A percentile compares a stretch with the other conserved stretches of the same genome.
Conservation (phyloP, 176 grass and related monocot species). For the Thinopyrum elongatum region DNA sequence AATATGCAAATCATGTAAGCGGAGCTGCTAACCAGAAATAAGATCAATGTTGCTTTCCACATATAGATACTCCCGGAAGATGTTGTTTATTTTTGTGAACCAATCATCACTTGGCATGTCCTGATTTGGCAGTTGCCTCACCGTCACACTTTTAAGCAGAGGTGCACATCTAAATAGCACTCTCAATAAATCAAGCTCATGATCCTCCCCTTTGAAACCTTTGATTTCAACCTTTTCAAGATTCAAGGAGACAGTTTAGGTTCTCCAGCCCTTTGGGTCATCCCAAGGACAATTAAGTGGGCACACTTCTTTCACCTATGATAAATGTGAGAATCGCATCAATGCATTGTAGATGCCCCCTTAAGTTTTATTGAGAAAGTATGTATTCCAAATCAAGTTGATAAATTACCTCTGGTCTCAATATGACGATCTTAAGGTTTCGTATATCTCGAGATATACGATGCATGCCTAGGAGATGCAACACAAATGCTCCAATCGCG, state of each 20-base stretch:
- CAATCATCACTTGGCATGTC: not conserved
- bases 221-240: not conserved
- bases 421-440: too few species aligned
- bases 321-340: not conserved
- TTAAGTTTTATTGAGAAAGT: too few species aligned
- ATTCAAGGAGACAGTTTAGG: not conserved
- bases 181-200: not conserved
- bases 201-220: not conserved
- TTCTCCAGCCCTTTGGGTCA: not conserved
- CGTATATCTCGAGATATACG: too few species aligned
- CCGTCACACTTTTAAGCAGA: not conserved
- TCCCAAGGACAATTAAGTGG: not conserved
- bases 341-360: not conserved
- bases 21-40: not conserved
- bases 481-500: not conserved
- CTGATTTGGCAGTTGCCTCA: not conserved
- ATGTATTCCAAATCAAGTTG: too few species aligned
- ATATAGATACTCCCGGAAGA: not conserved
- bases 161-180: not conserved
- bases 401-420: too few species aligned
- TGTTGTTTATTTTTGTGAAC: not conserved
- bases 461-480: not conserved
- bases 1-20: too few species aligned
- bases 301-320: not conserved
- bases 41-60: not conserved